Evolutionary conservation across 2,329 filamentous ascomycete species (phyloP), one percentile per base, ranked within the genome.

Genomic region (Trichoderma atroviride): DNA sequence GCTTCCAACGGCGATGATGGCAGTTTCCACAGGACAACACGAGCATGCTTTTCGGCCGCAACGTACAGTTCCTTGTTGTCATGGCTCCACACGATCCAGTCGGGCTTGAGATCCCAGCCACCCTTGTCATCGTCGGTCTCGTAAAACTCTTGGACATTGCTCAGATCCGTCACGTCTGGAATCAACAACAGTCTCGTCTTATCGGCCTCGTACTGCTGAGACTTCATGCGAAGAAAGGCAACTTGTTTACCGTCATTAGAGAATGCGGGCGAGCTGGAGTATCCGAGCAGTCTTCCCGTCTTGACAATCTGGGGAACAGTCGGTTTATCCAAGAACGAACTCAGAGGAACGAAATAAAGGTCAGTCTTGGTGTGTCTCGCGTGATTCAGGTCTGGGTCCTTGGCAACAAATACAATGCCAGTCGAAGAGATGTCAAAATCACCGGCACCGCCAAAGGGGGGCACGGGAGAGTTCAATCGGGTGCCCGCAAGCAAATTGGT

Each of bases 321-420:
- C 71, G 88, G 78, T 76, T 84, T 76, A 63, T 89, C 84, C 5
- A 83, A 79, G 75, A 91, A 94, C 4, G 84, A 87, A 61, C 84
- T 82, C 37, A 94, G 81, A 0, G 89, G 86, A 4, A 92, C 86
- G 58, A 90, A 88, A 79, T 96, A 97, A 37, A 96, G 86, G 75
- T 96, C 92, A 0, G 91, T 91, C 75, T 94, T 95, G 6, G 93
- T 97, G 78, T 92, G 88, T 69, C 91, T 86, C 0, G 92, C 92
- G 3, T 87, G 88, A 74, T 91, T 88, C 31, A 93, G 79, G 13
- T 87, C 82, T 0, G 91, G 91, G 74, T 94, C 92, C 73, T 92
- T 93, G 10, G 92, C 87, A 11, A 93, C 87, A 75, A 94, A 94
- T 7, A 89, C 87, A 64, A 95, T 84, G 0, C 90, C 91, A 56